Evolutionary conservation across 2,329 filamentous ascomycete species (phyloP), one percentile per base, ranked within the genome.

Genomic region (Xylaria sp.): DNA sequence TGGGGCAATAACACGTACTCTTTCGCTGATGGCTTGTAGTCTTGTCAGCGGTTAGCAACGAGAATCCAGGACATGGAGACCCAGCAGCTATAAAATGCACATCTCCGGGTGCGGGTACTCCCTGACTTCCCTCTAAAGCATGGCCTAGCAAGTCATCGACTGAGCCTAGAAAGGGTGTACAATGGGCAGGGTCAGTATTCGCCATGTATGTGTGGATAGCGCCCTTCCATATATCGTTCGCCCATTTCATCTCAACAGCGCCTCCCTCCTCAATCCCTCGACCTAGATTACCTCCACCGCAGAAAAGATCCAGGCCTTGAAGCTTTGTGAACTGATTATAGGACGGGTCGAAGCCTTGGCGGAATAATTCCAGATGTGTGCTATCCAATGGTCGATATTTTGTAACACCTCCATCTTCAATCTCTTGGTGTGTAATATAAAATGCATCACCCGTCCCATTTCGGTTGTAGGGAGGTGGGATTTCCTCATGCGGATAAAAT

Each of bases 21-120:
- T 88, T 88, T 6, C 89, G 79, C 9, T 92, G 90, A 4, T 81
- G 63, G 0, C 82, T 75, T 1, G 86, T 90, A 0, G 83, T 80
- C 73, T 85, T 89, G 72, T 90, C 79, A 0, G 72, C 73, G 5
- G 94, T 94, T 0, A 93, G 78, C 0, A 72, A 63, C 0, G 92
- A 94, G 74, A 93, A 96, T 0, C 91, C 93, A 17, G 90, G 92
- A 72, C 93, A 97, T 0, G 93, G 93, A 60, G 88, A 92, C 0
- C 93, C 93, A 1, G 87, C 93, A 1, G 87, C 87, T 9, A 95
- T 87, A 36, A 93, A 85, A 11, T 92, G 87, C 0, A 95, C 87
- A 0, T 89, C 82, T 0, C 90, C 91, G 0, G 90, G 83, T 0
- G 72, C 74, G 0, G 91, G 89, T 4, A 92, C 83, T 0, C 81